phyloP scores from a whole-genome alignment of 177 flowering plant genomes.

The Tripterygium wilfordii region DNA sequence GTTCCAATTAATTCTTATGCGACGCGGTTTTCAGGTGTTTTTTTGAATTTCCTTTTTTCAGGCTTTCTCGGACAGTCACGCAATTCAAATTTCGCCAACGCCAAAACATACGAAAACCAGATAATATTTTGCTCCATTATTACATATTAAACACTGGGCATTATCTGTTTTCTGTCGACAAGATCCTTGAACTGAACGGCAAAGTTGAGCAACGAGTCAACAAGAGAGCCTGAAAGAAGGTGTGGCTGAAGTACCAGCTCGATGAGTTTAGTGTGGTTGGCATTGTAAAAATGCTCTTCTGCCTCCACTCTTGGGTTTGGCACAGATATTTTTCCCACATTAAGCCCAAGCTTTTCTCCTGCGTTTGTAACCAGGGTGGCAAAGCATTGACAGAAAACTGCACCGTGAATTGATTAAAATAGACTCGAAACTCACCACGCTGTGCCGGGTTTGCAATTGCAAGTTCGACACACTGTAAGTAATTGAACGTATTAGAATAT shows the following conservation, averaged over 20 bases:
- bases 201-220: slow-evolving; percentile 82
- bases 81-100: no score
- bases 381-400: slow-evolving; percentile 93
- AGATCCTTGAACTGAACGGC: slow-evolving; percentile 68
- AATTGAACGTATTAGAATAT: no score
- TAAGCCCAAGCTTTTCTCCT: slow-evolving; percentile 82
- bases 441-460: slow-evolving; percentile 91
- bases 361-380: slow-evolving; percentile 84
- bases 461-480: slow-evolving; percentile 94
- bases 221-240: slow-evolving; percentile 86
- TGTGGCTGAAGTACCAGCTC: slow-evolving; percentile 93
- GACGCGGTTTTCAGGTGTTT: no score
- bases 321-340: slow-evolving; percentile 73
- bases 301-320: slow-evolving; percentile 98
- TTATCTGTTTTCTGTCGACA: slow-evolving; percentile 79
- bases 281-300: slow-evolving; percentile 95
- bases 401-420: slow-evolving; percentile 96
- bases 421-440: slow-evolving; percentile 87
- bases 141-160: slow-evolving; percentile 90
- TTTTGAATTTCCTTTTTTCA: no score
- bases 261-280: slow-evolving; percentile 87
- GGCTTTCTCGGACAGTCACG: no score
- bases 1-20: no score
- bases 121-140: no score
- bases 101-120: no score